Conservation (phyloP, 306 rosid species). For the Alnus rubra region DNA sequence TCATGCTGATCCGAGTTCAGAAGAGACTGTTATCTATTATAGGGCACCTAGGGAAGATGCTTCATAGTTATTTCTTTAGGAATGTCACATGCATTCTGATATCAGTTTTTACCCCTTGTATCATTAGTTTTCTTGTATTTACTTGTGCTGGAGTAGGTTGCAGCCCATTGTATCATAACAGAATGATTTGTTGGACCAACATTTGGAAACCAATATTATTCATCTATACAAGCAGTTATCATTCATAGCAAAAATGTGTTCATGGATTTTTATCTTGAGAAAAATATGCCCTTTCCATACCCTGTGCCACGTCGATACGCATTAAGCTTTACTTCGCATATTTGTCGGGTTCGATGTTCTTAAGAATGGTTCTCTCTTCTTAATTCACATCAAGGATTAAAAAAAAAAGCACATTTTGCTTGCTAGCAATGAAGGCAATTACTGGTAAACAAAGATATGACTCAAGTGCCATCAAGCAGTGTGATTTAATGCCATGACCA, state of each 20-base stretch:
- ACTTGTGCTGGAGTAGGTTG: neutral
- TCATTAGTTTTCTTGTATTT: slow-evolving; percentile 21
- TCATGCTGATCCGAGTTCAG: slow-evolving; percentile 78
- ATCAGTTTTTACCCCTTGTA: slow-evolving; percentile 2
- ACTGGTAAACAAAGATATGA: too few species aligned
- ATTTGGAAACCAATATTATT: neutral
- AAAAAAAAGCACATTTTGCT: neutral
- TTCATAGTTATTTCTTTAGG: slow-evolving; percentile 26
- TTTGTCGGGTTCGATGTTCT: neutral
- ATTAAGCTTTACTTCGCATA: neutral
- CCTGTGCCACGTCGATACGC: too few species aligned
- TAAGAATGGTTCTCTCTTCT: neutral
- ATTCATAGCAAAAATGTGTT: neutral
- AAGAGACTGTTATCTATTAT: slow-evolving; percentile 49
- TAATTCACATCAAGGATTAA: neutral
- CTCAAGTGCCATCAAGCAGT: neutral
- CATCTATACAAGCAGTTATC: neutral
- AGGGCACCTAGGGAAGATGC: slow-evolving; percentile 45
- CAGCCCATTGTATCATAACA: neutral
- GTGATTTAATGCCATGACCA: neutral
- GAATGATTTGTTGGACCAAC: neutral
- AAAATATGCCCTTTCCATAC: neutral
- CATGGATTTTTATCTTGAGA: neutral
- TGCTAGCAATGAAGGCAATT: neutral
- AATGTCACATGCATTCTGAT: neutral